Percentiles rank a stretch among this genome's conserved stretches.
Conservation (phyloP, 2,329 filamentous ascomycete genomes). For the Penicillium freii region DNA sequence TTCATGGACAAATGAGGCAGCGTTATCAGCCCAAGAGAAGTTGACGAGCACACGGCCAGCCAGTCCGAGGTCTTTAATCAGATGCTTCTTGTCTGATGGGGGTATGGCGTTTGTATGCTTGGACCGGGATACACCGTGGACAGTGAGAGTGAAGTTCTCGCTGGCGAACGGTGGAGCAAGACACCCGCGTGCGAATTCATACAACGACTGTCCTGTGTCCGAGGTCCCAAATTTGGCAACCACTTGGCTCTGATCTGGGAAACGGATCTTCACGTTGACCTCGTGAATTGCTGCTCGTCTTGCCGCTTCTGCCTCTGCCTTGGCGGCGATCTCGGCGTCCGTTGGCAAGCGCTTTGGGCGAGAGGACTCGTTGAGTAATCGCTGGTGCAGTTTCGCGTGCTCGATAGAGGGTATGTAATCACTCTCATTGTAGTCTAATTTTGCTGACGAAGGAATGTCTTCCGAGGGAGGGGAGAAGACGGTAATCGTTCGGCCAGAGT, state of each 20-base stretch:
- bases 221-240: slow-evolving; percentile 67
- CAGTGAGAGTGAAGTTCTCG: slow-evolving; percentile 70
- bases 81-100: slow-evolving; percentile 45
- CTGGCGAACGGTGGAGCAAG: slow-evolving; percentile 58
- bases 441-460: slow-evolving; percentile 73
- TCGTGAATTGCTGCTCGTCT: slow-evolving; percentile 65
- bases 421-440: slow-evolving; percentile 63
- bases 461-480: slow-evolving; percentile 76
- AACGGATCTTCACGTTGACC: slow-evolving; percentile 75
- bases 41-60: slow-evolving; percentile 70
- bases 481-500: slow-evolving; percentile 53
- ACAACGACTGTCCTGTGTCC: slow-evolving; percentile 69
- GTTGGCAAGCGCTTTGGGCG: slow-evolving; percentile 77
- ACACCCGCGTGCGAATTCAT: slow-evolving; percentile 70
- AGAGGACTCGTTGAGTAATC: slow-evolving; percentile 72
- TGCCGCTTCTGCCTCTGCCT: slow-evolving; percentile 63
- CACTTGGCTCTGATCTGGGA: slow-evolving; percentile 80
- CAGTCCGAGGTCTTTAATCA: slow-evolving; percentile 74
- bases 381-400: slow-evolving; percentile 76
- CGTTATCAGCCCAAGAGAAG: slow-evolving; percentile 68
- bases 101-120: slow-evolving; percentile 34
- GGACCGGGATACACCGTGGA: slow-evolving; percentile 43
- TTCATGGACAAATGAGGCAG: slow-evolving; percentile 53
- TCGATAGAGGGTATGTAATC: slow-evolving; percentile 79
- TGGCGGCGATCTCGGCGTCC: slow-evolving; percentile 74